phyloP scores from a whole-genome alignment of 805 yeast species.

The Candida endomychidarum region DNA sequence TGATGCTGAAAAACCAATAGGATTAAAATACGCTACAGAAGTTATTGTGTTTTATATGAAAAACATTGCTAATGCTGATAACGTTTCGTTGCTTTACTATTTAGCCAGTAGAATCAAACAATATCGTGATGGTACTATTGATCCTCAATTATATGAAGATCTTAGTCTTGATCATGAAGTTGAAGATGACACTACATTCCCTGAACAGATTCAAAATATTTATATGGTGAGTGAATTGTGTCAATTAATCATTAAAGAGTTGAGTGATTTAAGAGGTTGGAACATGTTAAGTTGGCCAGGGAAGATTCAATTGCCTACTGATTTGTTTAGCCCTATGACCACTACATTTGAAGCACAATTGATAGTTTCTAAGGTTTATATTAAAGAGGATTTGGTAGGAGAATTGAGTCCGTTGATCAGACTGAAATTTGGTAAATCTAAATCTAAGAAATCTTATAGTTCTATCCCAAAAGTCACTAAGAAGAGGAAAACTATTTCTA shows the following conservation, averaged over 20 bases:
- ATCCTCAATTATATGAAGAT: slow-evolving; percentile 26
- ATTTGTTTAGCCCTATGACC: slow-evolving; percentile 62
- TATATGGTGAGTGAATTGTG: slow-evolving; percentile 73
- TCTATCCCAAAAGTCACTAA: background rate
- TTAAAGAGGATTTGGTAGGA: slow-evolving; percentile 48
- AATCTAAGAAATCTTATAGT: background rate
- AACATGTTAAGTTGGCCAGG: slow-evolving; percentile 80
- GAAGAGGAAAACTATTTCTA: slow-evolving; percentile 1
- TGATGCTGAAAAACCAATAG: slow-evolving; percentile 20
- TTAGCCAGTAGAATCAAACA: slow-evolving; percentile 78
- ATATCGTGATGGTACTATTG: slow-evolving; percentile 57
- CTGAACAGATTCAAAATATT: slow-evolving; percentile 39
- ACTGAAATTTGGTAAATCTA: slow-evolving; percentile 17
- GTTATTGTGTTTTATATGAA: slow-evolving; percentile 62
- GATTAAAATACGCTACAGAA: slow-evolving; percentile 43
- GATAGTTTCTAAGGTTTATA: slow-evolving; percentile 53
- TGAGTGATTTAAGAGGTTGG: slow-evolving; percentile 64
- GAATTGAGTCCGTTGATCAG: slow-evolving; percentile 33
- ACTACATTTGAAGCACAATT: slow-evolving; percentile 57
- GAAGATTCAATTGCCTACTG: slow-evolving; percentile 66
- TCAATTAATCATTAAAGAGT: slow-evolving; percentile 60
- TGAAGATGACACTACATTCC: slow-evolving; percentile 16
- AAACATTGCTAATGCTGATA: slow-evolving; percentile 60
- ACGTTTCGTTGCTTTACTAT: slow-evolving; percentile 71
- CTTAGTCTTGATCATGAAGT: slow-evolving; percentile 15